A percentile compares a stretch with the other conserved stretches of the same genome.
Conservation (phyloP, 345 rosid species). For the Draba incana region DNA sequence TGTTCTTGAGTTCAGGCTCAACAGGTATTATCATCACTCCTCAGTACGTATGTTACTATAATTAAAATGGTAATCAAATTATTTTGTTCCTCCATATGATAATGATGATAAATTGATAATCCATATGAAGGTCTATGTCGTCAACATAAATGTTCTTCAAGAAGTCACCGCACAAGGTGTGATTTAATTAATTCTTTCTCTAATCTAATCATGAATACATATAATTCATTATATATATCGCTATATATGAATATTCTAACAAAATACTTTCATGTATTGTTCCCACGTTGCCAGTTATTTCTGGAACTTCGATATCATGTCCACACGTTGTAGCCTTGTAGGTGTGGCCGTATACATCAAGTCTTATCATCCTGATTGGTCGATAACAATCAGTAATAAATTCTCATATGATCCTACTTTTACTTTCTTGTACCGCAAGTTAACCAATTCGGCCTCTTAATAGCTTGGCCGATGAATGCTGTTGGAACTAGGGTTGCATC, state of each 20-base stretch:
- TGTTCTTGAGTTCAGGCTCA: constrained; percentile 22
- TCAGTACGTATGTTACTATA: constrained; percentile 1
- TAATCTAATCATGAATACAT: neutral
- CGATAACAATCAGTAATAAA: too few species aligned
- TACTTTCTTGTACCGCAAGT: too few species aligned
- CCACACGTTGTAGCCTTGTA: constrained; percentile 41
- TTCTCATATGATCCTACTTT: too few species aligned
- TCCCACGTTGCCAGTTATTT: constrained; percentile 4
- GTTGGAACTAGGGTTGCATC: too few species aligned
- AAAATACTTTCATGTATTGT: neutral
- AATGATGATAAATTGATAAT: neutral
- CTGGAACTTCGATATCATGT: constrained; percentile 62
- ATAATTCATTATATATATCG: too few species aligned
- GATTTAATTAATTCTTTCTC: neutral
- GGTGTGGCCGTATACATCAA: constrained; percentile 28
- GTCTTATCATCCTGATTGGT: constrained; percentile 36
- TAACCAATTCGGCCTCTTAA: too few species aligned
- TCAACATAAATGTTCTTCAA: constrained; percentile 36
- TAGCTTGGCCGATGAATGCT: too few species aligned
- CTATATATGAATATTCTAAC: neutral
- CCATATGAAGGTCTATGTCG: neutral
- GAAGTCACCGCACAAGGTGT: constrained; percentile 33
- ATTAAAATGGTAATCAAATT: neutral
- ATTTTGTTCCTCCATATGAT: neutral
- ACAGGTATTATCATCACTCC: neutral